Conservation (phyloP, 1,284 basidiomycete species). For the Violaceomyces palustris region DNA sequence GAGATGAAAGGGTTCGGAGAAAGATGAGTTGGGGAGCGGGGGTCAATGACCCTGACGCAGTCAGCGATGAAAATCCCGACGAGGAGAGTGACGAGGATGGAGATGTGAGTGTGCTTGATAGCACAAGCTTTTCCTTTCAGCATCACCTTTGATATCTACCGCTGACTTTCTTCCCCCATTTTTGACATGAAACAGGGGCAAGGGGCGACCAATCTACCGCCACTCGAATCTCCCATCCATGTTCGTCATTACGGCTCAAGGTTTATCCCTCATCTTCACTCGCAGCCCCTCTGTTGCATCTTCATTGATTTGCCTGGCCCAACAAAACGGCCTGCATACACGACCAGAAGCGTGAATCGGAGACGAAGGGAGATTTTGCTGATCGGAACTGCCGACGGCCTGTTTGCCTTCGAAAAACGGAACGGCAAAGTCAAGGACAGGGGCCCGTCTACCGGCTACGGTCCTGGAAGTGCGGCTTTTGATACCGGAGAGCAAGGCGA, state of each 20-base stretch:
- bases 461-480: too few relatives aligned
- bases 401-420: conserved; percentile 17
- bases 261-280: conserved; percentile 32
- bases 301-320: conserved; percentile 12
- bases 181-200: neutral
- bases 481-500: neutral
- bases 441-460: too few relatives aligned
- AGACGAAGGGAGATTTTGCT: conserved; percentile 6
- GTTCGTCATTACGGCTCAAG: conserved; percentile 26
- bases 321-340: neutral
- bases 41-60: conserved; percentile 22
- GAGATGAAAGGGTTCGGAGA: too few relatives aligned
- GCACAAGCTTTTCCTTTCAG: neutral
- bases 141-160: neutral
- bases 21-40: conserved; percentile 34
- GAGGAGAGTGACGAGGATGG: neutral
- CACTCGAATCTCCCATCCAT: conserved; percentile 16
- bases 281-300: conserved; percentile 33
- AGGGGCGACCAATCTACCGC: neutral
- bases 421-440: neutral
- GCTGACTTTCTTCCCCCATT: neutral
- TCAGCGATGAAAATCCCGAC: conserved; percentile 8
- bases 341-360: neutral
- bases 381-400: conserved; percentile 27
- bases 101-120: neutral